These are phyloP conservation scores for Bassia scoparia DNA, from an alignment of 148 eudicot genomes.

Conservation along the genomic window DNA sequence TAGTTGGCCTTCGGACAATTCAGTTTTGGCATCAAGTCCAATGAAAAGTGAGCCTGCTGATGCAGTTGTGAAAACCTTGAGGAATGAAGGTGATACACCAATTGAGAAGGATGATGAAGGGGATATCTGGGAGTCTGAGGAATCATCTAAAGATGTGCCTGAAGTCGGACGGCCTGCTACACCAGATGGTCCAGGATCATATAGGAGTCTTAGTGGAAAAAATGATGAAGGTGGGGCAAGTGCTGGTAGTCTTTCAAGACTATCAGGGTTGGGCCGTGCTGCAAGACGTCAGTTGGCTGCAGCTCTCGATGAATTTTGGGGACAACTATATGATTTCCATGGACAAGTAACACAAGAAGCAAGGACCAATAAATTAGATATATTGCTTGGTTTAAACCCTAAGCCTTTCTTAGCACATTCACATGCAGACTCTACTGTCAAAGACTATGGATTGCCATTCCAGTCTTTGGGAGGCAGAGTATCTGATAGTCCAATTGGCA, in stretches of 20 bases:
- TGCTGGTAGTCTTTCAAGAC: conserved; percentile 74
- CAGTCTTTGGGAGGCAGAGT: conserved; percentile 39
- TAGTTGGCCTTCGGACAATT: conserved; percentile 32
- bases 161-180: conserved; percentile 34
- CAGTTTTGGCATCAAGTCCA: conserved; percentile 19
- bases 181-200: conserved; percentile 71
- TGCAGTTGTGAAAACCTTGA: conserved; percentile 41
- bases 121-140: conserved; percentile 54
- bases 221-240: conserved; percentile 71
- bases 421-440: conserved; percentile 39
- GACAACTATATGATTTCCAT: conserved; percentile 86
- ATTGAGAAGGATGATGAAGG: conserved; percentile 44
- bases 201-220: conserved; percentile 70
- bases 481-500: conserved; percentile 43
- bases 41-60: conserved; percentile 33
- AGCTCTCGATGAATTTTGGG: conserved; percentile 94
- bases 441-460: conserved; percentile 40
- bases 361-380: conserved; percentile 58
- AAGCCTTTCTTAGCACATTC: conserved; percentile 20
- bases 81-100: conserved; percentile 40
- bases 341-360: conserved; percentile 78
- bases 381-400: conserved; percentile 51
- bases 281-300: conserved; percentile 78
- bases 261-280: conserved; percentile 91
- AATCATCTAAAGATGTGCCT: conserved; percentile 39